A percentile compares a stretch with the other conserved stretches of the same genome.
These are phyloP conservation scores for Trapa incisa DNA, from an alignment of 345 rosid genomes.

Conservation along the genomic window DNA sequence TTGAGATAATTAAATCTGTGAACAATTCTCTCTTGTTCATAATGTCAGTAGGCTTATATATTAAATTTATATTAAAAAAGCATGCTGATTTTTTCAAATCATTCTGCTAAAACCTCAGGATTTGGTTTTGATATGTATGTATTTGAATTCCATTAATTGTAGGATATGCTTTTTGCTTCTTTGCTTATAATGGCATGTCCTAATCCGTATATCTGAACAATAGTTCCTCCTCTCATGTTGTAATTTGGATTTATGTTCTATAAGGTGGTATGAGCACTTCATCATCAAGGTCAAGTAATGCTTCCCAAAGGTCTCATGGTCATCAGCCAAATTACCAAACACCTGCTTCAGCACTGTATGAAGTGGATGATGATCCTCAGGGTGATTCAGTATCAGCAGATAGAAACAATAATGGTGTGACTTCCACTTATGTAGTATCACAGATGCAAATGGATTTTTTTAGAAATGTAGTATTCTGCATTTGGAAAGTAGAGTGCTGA, in stretches of 20 bases:
- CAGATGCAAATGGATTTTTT: not conserved
- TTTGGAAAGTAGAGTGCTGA: not conserved
- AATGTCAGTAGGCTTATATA: not conserved
- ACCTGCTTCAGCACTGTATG: constrained; percentile 87
- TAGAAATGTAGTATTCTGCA: not conserved
- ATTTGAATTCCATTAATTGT: not conserved
- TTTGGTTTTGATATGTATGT: not conserved
- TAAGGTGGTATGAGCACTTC: constrained; percentile 38
- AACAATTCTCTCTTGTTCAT: not conserved
- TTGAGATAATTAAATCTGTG: not conserved
- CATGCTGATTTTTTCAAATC: not conserved
- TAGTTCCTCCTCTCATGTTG: not conserved
- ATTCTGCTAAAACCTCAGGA: not conserved
- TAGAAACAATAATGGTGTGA: constrained; percentile 27
- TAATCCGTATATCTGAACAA: not conserved
- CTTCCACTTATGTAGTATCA: constrained; percentile 19
- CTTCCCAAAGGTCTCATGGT: constrained; percentile 35
- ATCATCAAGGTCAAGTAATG: constrained; percentile 26
- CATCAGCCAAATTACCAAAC: constrained; percentile 61
- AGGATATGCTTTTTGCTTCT: not conserved
- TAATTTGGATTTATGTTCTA: not conserved
- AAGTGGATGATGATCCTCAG: constrained; percentile 36
- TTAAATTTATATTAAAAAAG: not conserved
- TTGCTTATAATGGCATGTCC: not conserved
- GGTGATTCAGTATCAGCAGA: constrained; percentile 28